A percentile compares a stretch with the other conserved stretches of the same genome.
Evolutionary conservation across 2,329 filamentous ascomycete species (phyloP).

Genomic region (Exophiala lecanii-corni): DNA sequence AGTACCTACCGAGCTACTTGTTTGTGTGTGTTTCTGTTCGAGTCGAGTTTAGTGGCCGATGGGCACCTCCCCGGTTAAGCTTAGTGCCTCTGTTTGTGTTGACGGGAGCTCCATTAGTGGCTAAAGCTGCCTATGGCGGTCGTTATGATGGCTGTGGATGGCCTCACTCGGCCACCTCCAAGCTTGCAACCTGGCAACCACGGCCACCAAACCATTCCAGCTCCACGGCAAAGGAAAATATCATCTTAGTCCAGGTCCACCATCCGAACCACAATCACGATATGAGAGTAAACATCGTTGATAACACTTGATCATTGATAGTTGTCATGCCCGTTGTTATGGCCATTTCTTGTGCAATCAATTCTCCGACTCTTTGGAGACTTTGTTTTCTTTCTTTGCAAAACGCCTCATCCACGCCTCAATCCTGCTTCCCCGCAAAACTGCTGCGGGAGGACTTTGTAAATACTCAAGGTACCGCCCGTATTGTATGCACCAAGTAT

Average conservation of each 20-base stretch:
- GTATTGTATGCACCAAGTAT: too few species aligned
- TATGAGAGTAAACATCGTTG: background rate
- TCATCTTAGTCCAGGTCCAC: background rate
- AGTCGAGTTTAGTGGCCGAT: background rate
- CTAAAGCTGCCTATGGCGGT: background rate
- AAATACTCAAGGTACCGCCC: too few species aligned
- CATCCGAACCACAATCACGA: background rate
- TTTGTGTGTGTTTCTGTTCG: background rate
- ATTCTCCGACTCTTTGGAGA: too few species aligned
- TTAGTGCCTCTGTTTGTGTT: background rate
- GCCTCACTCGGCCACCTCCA: background rate
- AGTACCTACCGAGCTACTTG: too few species aligned
- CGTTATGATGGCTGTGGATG: background rate
- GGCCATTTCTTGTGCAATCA: too few species aligned
- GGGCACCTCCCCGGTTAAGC: background rate
- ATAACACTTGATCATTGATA: background rate
- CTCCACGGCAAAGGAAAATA: background rate
- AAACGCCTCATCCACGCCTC: too few species aligned
- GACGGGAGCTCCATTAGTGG: background rate
- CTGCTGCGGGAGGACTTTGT: too few species aligned
- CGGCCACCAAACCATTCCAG: background rate
- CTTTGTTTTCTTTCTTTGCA: too few species aligned
- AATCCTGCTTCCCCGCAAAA: too few species aligned
- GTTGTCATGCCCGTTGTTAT: too few species aligned
- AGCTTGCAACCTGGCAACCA: background rate